phyloP scores from a whole-genome alignment of 345 rosid species.

The Boechera divaricarpa region DNA sequence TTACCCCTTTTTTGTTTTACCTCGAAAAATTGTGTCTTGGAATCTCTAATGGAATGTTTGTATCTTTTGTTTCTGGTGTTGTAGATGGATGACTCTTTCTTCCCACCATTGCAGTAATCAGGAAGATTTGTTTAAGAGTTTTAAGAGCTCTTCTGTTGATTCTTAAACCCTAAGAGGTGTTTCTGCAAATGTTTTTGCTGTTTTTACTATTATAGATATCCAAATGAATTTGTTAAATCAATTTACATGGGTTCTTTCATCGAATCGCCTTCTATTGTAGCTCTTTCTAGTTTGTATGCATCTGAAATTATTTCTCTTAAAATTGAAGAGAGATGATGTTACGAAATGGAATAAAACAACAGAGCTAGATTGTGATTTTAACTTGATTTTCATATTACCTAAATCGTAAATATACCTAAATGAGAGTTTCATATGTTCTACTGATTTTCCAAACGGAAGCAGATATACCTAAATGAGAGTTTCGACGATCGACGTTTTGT shows the following conservation, averaged over 20 bases:
- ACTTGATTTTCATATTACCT: too few relatives aligned
- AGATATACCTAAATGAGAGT: background rate
- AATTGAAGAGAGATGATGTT: background rate
- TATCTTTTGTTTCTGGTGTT: slow-evolving; percentile 33
- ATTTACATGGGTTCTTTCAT: background rate
- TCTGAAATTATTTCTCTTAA: background rate
- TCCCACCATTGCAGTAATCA: slow-evolving; percentile 33
- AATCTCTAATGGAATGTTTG: slow-evolving; percentile 17
- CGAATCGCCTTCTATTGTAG: background rate
- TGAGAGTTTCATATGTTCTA: too few relatives aligned
- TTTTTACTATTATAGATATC: slow-evolving; percentile 8
- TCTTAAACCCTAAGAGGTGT: slow-evolving; percentile 29
- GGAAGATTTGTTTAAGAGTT: slow-evolving; percentile 25
- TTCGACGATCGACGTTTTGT: too few relatives aligned
- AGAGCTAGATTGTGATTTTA: background rate
- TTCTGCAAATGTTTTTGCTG: slow-evolving; percentile 30
- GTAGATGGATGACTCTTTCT: slow-evolving; percentile 68
- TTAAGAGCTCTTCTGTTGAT: slow-evolving; percentile 29
- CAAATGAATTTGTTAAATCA: slow-evolving; percentile 4
- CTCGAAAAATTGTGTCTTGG: background rate
- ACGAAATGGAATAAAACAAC: background rate
- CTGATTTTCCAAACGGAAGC: too few relatives aligned
- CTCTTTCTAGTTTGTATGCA: background rate
- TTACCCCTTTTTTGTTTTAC: background rate
- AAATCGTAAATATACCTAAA: background rate